Evolutionary conservation across 2,329 filamentous ascomycete genomes (phyloP).

Genomic region (Pseudogymnoascus sp.): DNA sequence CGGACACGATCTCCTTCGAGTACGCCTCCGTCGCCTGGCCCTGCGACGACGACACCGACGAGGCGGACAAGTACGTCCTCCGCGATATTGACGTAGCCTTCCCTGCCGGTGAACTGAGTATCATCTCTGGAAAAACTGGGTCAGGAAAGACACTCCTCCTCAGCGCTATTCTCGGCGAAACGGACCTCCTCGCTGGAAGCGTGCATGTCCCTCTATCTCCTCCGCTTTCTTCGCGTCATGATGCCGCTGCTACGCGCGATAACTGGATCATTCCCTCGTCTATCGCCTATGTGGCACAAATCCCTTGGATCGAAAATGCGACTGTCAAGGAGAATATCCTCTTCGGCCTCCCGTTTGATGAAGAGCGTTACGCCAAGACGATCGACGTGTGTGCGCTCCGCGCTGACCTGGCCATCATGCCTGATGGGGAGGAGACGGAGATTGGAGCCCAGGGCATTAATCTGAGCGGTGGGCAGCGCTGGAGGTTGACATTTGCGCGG

Average conservation of each 20-base stretch:
- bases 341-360: slow-evolving; percentile 63
- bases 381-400: slow-evolving; percentile 63
- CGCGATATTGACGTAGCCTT: slow-evolving; percentile 57
- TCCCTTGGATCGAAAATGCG: slow-evolving; percentile 79
- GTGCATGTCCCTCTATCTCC: slow-evolving; percentile 47
- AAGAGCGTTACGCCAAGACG: slow-evolving; percentile 61
- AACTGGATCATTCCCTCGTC: slow-evolving; percentile 63
- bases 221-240: slow-evolving; percentile 45
- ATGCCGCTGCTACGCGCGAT: slow-evolving; percentile 47
- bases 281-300: slow-evolving; percentile 69
- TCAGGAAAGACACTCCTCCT: slow-evolving; percentile 70
- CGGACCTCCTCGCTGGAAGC: slow-evolving; percentile 55
- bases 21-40: slow-evolving; percentile 68
- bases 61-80: slow-evolving; percentile 54
- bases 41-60: slow-evolving; percentile 51
- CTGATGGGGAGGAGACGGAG: slow-evolving; percentile 69
- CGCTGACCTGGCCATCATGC: slow-evolving; percentile 68
- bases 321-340: slow-evolving; percentile 70
- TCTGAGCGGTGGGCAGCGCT: slow-evolving; percentile 73
- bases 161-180: slow-evolving; percentile 65
- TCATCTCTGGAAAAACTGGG: slow-evolving; percentile 70
- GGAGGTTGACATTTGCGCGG: slow-evolving; percentile 71
- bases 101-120: slow-evolving; percentile 58
- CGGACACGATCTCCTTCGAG: slow-evolving; percentile 55
- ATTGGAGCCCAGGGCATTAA: slow-evolving; percentile 82